A percentile compares a stretch with the other conserved stretches of the same genome.
Evolutionary conservation across 352 stramenopile genomes (phyloP).

Genomic region (Pythium vanterpoolii): DNA sequence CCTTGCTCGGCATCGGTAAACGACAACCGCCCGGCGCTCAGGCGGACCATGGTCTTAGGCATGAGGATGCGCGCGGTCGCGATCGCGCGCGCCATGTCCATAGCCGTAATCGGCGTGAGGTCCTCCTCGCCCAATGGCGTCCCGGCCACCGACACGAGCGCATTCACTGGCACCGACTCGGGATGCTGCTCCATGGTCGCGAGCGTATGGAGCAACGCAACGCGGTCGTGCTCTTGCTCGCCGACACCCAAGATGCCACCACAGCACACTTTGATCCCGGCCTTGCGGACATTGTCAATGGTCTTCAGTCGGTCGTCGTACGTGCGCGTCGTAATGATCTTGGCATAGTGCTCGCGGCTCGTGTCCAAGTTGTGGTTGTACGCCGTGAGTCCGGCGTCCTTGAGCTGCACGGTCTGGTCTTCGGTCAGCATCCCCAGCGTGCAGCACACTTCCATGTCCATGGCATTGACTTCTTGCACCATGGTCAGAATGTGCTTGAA

Average conservation of each 20-base stretch:
- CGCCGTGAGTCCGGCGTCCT: slow-evolving; percentile 95
- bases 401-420: slow-evolving; percentile 95
- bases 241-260: slow-evolving; percentile 96
- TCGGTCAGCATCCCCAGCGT: slow-evolving; percentile 96
- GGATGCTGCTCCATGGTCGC: slow-evolving; percentile 95
- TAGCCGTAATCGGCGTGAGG: slow-evolving; percentile 87
- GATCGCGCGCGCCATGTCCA: slow-evolving; percentile 98
- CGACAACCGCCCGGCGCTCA: slow-evolving; percentile 95
- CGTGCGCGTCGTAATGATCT: slow-evolving; percentile 95
- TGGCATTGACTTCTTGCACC: slow-evolving; percentile 90
- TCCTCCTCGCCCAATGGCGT: slow-evolving; percentile 93
- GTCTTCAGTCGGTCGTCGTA: slow-evolving; percentile 97
- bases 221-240: slow-evolving; percentile 93
- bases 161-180: slow-evolving; percentile 97
- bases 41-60: slow-evolving; percentile 96
- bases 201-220: slow-evolving; percentile 95
- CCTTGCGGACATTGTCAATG: slow-evolving; percentile 96
- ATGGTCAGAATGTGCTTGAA: slow-evolving; percentile 98
- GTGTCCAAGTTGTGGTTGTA: slow-evolving; percentile 99
- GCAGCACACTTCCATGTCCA: slow-evolving; percentile 95
- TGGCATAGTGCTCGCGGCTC: slow-evolving; percentile 96
- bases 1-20: slow-evolving; percentile 96
- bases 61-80: slow-evolving; percentile 96
- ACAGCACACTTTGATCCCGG: slow-evolving; percentile 96
- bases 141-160: slow-evolving; percentile 93